These are phyloP conservation scores for Carex parvula DNA, from an alignment of 176 grass and related monocot genomes.

Conservation along the genomic window DNA sequence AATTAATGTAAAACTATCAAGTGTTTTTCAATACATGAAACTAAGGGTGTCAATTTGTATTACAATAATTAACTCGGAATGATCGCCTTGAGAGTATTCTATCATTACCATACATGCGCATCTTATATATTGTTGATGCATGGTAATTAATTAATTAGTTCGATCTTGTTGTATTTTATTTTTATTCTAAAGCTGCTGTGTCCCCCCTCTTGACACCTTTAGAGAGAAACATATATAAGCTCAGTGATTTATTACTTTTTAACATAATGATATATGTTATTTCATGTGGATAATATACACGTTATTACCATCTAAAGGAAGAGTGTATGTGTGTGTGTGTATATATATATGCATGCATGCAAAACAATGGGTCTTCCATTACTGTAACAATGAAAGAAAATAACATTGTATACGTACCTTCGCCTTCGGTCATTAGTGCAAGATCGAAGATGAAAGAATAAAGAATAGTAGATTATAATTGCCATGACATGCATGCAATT, in stretches of 20 bases:
- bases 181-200: background rate
- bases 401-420: background rate
- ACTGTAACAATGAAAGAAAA: background rate
- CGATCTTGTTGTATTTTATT: background rate
- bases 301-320: background rate
- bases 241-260: background rate
- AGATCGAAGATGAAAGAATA: background rate
- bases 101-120: slow-evolving; percentile 3
- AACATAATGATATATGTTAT: background rate
- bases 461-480: background rate
- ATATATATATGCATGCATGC: background rate
- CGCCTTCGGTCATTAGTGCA: background rate
- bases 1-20: background rate
- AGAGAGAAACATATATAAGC: background rate
- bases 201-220: background rate
- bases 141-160: background rate
- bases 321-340: background rate
- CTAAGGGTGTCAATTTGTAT: slow-evolving; percentile 12
- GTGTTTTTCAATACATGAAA: slow-evolving; percentile 14
- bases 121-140: background rate
- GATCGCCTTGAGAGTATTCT: slow-evolving; percentile 2
- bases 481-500: background rate
- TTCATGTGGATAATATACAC: background rate
- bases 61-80: slow-evolving; percentile 5
- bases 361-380: background rate